Conservation (phyloP, 148 eudicot species). For the Hydrangea macrophylla region DNA sequence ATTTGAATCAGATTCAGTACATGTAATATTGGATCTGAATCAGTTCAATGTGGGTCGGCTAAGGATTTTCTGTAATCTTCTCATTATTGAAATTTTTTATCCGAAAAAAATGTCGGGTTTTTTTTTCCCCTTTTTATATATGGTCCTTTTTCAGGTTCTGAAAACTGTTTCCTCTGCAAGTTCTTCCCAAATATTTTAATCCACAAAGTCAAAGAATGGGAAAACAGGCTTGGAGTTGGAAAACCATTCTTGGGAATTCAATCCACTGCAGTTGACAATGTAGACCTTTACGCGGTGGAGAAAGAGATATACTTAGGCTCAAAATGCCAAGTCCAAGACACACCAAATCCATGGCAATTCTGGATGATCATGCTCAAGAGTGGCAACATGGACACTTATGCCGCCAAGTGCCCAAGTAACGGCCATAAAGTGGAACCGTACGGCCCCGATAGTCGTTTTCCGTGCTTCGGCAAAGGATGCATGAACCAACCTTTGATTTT, state of each 20-base stretch:
- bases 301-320: constrained; percentile 42
- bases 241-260: constrained; percentile 12
- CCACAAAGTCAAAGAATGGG: constrained; percentile 38
- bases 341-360: constrained; percentile 47
- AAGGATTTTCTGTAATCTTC: too few relatives aligned
- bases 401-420: constrained; percentile 34
- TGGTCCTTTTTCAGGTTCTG: too few relatives aligned
- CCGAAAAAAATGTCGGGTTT: too few relatives aligned
- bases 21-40: too few relatives aligned
- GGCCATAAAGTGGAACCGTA: constrained; percentile 30
- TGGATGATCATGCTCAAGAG: constrained; percentile 64
- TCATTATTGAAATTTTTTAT: too few relatives aligned
- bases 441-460: constrained; percentile 26
- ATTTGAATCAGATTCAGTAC: too few relatives aligned
- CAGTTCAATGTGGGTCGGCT: too few relatives aligned
- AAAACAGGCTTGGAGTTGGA: constrained; percentile 40
- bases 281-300: constrained; percentile 35
- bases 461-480: constrained; percentile 47
- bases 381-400: constrained; percentile 43
- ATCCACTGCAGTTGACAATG: constrained; percentile 8
- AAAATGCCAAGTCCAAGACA: constrained; percentile 42
- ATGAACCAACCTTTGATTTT: constrained; percentile 44
- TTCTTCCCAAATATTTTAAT: too few relatives aligned
- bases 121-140: too few relatives aligned
- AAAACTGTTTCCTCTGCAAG: too few relatives aligned